phyloP scores from a whole-genome alignment of 805 yeast genomes.

The Hanseniaspora valbyensis region DNA sequence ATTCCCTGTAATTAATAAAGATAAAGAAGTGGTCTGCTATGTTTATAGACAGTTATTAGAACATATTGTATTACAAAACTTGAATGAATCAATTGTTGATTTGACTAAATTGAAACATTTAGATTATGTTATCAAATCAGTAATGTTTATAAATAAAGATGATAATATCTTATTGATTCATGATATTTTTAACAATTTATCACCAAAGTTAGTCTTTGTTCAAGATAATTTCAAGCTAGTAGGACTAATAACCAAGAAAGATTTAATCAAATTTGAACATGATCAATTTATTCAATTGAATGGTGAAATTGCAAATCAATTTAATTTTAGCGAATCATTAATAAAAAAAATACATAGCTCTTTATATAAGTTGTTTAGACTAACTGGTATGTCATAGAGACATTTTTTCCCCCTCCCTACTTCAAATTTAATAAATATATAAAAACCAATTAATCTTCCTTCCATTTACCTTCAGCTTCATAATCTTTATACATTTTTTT shows the following conservation, averaged over 20 bases:
- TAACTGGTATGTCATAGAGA: background rate
- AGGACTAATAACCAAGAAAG: conserved; percentile 82
- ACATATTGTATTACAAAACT: conserved; percentile 8
- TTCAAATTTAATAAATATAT: background rate
- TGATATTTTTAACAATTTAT: conserved; percentile 63
- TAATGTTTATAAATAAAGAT: conserved; percentile 45
- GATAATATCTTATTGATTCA: conserved; percentile 51
- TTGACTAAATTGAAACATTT: conserved; percentile 22
- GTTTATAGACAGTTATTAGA: conserved; percentile 17
- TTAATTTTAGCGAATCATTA: conserved; percentile 5
- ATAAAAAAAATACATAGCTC: conserved; percentile 3
- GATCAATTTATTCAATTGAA: conserved; percentile 24
- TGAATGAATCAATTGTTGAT: background rate
- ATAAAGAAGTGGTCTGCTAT: conserved; percentile 16
- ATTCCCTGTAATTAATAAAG: conserved; percentile 27
- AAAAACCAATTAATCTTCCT: conserved; percentile 37
- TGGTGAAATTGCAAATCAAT: conserved; percentile 15
- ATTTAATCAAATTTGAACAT: conserved; percentile 53
- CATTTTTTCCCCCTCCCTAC: background rate
- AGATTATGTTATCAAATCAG: conserved; percentile 36
- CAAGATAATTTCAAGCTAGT: conserved; percentile 49
- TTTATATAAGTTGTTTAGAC: conserved; percentile 3
- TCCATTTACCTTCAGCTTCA: conserved; percentile 73
- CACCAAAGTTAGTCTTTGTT: conserved; percentile 57
- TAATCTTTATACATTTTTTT: conserved; percentile 60